phyloP scores from a whole-genome alignment of 345 rosid genomes.

The Eutrema yunnanense region DNA sequence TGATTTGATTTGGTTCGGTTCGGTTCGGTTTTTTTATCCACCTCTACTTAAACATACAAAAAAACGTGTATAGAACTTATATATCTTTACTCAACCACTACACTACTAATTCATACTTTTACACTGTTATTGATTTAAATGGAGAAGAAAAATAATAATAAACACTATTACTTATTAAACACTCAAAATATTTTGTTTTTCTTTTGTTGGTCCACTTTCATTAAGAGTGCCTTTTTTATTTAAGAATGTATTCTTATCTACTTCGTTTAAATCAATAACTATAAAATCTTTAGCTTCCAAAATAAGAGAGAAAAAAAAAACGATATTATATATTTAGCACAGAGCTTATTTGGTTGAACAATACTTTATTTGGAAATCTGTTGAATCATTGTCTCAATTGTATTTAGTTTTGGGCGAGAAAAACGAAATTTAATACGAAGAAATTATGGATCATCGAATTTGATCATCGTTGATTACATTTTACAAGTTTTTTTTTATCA shows the following conservation, averaged over 20 bases:
- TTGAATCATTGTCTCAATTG: background rate
- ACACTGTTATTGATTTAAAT: background rate
- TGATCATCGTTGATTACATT: background rate
- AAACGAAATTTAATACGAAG: background rate
- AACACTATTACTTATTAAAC: background rate
- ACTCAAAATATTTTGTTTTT: background rate
- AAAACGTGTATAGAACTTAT: slow-evolving; percentile 1
- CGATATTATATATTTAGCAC: background rate
- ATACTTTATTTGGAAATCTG: background rate
- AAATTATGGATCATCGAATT: background rate
- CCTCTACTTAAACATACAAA: background rate
- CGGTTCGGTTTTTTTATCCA: too few species aligned
- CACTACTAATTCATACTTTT: background rate
- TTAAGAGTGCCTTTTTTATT: background rate
- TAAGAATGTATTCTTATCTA: background rate
- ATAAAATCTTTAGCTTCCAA: background rate
- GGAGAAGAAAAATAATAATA: background rate
- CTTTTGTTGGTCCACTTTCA: background rate
- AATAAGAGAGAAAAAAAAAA: background rate
- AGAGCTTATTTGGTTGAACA: background rate
- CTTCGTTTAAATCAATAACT: background rate
- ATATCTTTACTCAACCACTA: background rate
- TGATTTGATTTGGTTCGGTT: too few species aligned
- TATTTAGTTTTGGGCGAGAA: background rate
- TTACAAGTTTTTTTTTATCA: background rate